Evolutionary conservation across 768 basidiomycete genomes (phyloP), one percentile per base, ranked within the genome.

Genomic region (Suillus americanus): DNA sequence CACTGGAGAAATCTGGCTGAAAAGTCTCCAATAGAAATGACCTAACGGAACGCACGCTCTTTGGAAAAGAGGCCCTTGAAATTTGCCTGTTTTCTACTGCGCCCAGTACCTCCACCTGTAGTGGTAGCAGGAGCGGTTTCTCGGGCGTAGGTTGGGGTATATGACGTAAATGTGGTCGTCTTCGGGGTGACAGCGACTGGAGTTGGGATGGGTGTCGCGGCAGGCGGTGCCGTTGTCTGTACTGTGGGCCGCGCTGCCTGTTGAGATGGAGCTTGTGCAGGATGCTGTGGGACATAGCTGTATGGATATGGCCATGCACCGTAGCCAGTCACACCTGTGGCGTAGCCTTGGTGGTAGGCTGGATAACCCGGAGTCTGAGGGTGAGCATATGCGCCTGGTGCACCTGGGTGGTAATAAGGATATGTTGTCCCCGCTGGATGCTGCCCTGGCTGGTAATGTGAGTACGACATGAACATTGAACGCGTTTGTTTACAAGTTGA

Each of bases 21-120:
- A 65, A 38, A 61, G 63, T 62, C 67, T 65, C 25, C 68, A 33
- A 13, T 46, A 54, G 66, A 60, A 51, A 66, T 23, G 61, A 57
- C 40, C 18, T 16, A 40, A 35, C 41, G 28, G 51, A 20, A 80
- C 92, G 77, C 71, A 92, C 92, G 76, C 78, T 94, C 92, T 85
- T 92, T 93, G 2, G 86, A 82, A 70, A 94, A 94, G 62, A 91
- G 74, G 3, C 92, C 92, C 68, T 86, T 89, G 70, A 89, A 79
- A 71, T 85, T 90, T 35, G 89, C 83, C 70, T 88, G 86, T 73
- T 87, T 89, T 69, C 86, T 82, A 60, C 83, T 82, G 35, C 89
- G 80, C 43, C 81, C 81, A 45, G 80, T 71, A 1, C 75, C 73
- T 48, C 80, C 78, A 30, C 77, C 78, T 43, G 80, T 76, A 18